Conservation (phyloP, 1,139 yeast species). For the Geotrichum histeridarum region DNA sequence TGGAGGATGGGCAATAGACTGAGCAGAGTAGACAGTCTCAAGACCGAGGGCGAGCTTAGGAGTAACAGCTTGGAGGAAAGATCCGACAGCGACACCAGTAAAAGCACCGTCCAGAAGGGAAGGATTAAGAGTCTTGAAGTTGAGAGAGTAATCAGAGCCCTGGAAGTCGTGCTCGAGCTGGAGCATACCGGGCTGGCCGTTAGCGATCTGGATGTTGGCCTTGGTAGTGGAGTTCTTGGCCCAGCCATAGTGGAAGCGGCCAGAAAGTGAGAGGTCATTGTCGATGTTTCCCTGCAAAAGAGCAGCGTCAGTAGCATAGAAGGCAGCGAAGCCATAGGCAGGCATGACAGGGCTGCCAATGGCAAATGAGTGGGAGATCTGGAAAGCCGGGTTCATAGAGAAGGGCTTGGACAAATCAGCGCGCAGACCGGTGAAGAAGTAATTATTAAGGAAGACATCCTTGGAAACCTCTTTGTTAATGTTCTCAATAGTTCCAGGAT, state of each 20-base stretch:
- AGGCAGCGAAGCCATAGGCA: constrained; percentile 85
- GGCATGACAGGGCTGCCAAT: constrained; percentile 85
- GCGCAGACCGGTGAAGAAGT: constrained; percentile 91
- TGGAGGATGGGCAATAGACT: constrained; percentile 73
- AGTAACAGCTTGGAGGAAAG: constrained; percentile 83
- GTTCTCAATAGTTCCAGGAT: constrained; percentile 95
- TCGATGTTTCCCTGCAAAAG: constrained; percentile 91
- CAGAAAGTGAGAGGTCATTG: constrained; percentile 78
- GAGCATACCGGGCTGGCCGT: constrained; percentile 87
- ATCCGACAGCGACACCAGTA: constrained; percentile 88
- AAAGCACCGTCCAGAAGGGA: constrained; percentile 66
- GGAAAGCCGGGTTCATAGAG: constrained; percentile 90
- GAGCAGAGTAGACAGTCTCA: constrained; percentile 83
- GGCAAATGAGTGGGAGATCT: constrained; percentile 90
- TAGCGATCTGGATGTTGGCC: constrained; percentile 80
- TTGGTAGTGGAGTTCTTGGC: constrained; percentile 72
- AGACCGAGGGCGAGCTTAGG: constrained; percentile 82
- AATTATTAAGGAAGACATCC: constrained; percentile 85
- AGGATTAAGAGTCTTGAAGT: constrained; percentile 89
- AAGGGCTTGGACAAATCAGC: constrained; percentile 95
- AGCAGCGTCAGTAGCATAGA: constrained; percentile 80
- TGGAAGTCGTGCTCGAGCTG: constrained; percentile 95
- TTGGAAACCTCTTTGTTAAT: constrained; percentile 87
- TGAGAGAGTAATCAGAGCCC: constrained; percentile 81
- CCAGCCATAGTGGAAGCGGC: constrained; percentile 93